A percentile compares a stretch with the other conserved stretches of the same genome.
Evolutionary conservation across 2,329 filamentous ascomycete genomes (phyloP).

Genomic region (Tolypocladium sp.): DNA sequence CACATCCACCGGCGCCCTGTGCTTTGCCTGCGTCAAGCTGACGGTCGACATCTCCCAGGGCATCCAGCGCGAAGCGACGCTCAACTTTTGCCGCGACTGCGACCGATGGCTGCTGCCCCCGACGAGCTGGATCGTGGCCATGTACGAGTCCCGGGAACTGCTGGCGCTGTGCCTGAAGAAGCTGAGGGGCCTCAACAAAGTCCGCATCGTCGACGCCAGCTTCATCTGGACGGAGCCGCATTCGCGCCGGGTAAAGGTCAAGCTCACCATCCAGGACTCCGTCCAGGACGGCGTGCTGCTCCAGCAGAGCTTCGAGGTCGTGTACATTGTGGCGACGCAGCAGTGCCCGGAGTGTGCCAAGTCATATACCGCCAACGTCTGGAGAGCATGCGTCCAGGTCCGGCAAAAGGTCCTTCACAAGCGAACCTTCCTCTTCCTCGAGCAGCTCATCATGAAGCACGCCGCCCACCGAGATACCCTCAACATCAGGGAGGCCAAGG

Average conservation of each 20-base stretch:
- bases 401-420: conserved; percentile 97
- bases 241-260: conserved; percentile 84
- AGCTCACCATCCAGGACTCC: conserved; percentile 79
- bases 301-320: conserved; percentile 92
- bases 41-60: conserved; percentile 88
- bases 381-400: conserved; percentile 88
- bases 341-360: conserved; percentile 95
- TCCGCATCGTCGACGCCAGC: conserved; percentile 87
- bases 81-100: conserved; percentile 91
- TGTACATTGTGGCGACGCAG: conserved; percentile 82
- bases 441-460: conserved; percentile 94
- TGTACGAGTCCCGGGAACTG: conserved; percentile 83
- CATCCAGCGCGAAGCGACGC: conserved; percentile 79
- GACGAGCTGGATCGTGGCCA: conserved; percentile 73
- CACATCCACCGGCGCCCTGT: conserved; percentile 74
- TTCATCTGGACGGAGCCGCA: conserved; percentile 99
- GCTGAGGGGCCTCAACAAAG: conserved; percentile 75
- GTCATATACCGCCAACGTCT: conserved; percentile 93
- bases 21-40: conserved; percentile 91
- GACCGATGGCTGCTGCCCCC: conserved; percentile 90
- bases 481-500: conserved; percentile 95
- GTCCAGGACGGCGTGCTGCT: conserved; percentile 57
- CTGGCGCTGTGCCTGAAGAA: conserved; percentile 87
- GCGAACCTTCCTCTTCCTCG: conserved; percentile 62
- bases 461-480: conserved; percentile 85